Conservation (phyloP, 208 protist genomes). For the Trichomonas tenax region DNA sequence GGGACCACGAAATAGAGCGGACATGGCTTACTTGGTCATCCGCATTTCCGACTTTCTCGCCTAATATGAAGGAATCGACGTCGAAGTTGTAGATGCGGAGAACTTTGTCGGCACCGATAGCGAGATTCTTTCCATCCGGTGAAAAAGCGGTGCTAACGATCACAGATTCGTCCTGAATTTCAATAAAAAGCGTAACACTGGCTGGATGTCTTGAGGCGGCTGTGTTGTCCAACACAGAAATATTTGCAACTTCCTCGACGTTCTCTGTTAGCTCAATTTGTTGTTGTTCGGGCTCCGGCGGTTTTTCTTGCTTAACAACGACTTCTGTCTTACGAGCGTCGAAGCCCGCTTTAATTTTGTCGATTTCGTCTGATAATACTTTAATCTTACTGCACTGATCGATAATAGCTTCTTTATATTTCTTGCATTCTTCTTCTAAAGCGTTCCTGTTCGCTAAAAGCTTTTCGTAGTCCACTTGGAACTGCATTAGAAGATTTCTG, state of each 20-base stretch:
- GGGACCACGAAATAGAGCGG: neutral
- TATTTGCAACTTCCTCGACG: neutral
- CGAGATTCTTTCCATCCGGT: neutral
- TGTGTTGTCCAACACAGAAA: neutral
- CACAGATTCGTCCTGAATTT: neutral
- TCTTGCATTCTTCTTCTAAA: neutral
- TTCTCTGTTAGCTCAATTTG: neutral
- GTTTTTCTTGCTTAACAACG: neutral
- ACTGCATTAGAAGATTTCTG: neutral
- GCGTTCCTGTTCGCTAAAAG: neutral
- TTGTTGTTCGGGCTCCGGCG: neutral
- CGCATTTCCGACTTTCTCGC: neutral
- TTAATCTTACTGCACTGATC: neutral
- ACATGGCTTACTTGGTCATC: neutral
- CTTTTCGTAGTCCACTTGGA: neutral
- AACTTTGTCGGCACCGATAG: neutral
- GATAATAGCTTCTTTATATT: neutral
- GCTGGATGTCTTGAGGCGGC: neutral
- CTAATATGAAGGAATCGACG: neutral
- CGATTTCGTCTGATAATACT: neutral
- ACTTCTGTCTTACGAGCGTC: neutral
- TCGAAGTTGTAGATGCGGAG: neutral
- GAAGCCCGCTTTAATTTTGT: neutral
- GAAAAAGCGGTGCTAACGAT: neutral
- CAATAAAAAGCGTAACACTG: neutral